Conservation (phyloP, 805 yeast species). For the Candida ulmi region DNA sequence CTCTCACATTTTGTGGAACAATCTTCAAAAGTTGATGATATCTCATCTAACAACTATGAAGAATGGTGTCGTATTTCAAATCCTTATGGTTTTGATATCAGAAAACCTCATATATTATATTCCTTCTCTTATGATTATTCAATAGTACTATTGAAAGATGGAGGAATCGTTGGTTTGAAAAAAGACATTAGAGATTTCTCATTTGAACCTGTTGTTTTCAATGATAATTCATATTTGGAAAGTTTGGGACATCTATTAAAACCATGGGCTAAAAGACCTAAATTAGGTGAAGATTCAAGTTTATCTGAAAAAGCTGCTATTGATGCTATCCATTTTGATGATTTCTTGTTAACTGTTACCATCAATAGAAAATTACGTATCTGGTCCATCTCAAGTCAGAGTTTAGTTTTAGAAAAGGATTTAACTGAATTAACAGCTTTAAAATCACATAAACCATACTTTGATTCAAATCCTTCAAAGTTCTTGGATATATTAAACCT, state of each 20-base stretch:
- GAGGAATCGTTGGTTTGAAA: slow-evolving; percentile 60
- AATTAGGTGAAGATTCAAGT: slow-evolving; percentile 35
- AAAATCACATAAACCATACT: slow-evolving; percentile 17
- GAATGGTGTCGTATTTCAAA: slow-evolving; percentile 65
- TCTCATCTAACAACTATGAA: slow-evolving; percentile 13
- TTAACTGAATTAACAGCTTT: slow-evolving; percentile 10
- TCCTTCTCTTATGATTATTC: slow-evolving; percentile 39
- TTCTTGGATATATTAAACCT: slow-evolving; percentile 18
- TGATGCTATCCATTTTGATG: slow-evolving; percentile 21
- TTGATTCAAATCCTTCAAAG: slow-evolving; percentile 27
- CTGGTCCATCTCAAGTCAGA: slow-evolving; percentile 46
- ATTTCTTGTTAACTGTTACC: slow-evolving; percentile 42
- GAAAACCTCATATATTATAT: slow-evolving; percentile 49
- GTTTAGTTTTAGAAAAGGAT: slow-evolving; percentile 23
- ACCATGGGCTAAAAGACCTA: slow-evolving; percentile 19
- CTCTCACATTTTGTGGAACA: slow-evolving; percentile 35
- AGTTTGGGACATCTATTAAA: slow-evolving; percentile 28
- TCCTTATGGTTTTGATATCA: slow-evolving; percentile 58
- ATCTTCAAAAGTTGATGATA: slow-evolving; percentile 5
- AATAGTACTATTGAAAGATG: slow-evolving; percentile 66
- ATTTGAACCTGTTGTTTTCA: slow-evolving; percentile 44
- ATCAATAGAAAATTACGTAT: slow-evolving; percentile 49
- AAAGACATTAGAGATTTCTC: slow-evolving; percentile 16
- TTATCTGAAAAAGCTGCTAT: slow-evolving; percentile 31
- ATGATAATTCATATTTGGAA: slow-evolving; percentile 44